Percentiles rank a stretch among this genome's conserved stretches.
Conservation (phyloP, 2,329 filamentous ascomycete species). For the Botrytis cinerea region DNA sequence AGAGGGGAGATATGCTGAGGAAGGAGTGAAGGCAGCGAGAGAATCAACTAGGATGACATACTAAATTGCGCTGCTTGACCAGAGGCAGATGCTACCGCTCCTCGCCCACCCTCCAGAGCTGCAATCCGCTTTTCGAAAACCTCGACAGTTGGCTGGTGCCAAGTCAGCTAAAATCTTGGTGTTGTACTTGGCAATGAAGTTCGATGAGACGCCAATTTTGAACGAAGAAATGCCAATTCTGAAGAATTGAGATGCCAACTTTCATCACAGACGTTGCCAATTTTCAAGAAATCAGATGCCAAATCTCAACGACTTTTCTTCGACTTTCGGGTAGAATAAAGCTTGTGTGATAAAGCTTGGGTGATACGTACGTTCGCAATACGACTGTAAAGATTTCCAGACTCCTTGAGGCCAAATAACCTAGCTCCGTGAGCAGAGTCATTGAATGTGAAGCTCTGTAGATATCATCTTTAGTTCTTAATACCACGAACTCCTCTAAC, state of each 20-base stretch:
- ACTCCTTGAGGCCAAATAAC: constrained; percentile 94
- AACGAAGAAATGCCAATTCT: neutral
- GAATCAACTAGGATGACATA: neutral
- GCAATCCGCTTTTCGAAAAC: constrained; percentile 96
- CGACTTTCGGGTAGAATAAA: neutral
- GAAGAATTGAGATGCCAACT: constrained; percentile 14
- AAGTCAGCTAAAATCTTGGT: constrained; percentile 21
- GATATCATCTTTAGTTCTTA: constrained; percentile 26
- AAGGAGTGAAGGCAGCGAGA: neutral
- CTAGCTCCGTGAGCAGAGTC: constrained; percentile 93
- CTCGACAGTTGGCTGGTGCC: constrained; percentile 75
- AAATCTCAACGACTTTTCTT: constrained; percentile 13
- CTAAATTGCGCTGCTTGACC: constrained; percentile 90
- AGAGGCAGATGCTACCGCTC: constrained; percentile 79
- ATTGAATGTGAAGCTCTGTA: constrained; percentile 86
- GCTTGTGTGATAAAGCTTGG: neutral
- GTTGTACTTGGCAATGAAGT: constrained; percentile 17
- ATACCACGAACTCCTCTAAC: neutral
- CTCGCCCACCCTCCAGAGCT: constrained; percentile 89
- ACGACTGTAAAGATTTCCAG: constrained; percentile 93
- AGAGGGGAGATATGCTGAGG: neutral
- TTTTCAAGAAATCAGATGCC: constrained; percentile 13
- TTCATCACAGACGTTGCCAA: constrained; percentile 20
- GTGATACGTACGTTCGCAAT: constrained; percentile 76
- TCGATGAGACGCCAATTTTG: constrained; percentile 15